A percentile compares a stretch with the other conserved stretches of the same genome.
Evolutionary conservation across 768 basidiomycete genomes (phyloP).

Genomic region (Lanmaoa pseudosensibilis): DNA sequence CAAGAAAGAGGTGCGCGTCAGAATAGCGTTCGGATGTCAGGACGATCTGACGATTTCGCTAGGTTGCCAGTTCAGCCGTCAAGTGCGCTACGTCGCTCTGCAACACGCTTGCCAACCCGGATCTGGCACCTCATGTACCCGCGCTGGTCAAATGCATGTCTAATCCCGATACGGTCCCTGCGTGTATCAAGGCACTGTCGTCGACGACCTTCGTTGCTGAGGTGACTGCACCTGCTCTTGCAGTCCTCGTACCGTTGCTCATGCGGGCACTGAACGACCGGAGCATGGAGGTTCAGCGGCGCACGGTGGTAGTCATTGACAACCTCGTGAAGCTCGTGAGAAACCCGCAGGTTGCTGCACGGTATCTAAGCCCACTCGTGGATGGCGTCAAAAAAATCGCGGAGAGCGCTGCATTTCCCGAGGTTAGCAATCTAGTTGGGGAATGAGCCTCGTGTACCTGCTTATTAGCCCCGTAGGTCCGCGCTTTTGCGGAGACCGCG

Average conservation of each 20-base stretch:
- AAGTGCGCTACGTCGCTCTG: constrained; percentile 92
- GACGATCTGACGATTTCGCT: constrained; percentile 9
- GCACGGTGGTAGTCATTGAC: constrained; percentile 91
- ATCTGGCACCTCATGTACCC: constrained; percentile 86
- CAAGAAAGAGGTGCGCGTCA: constrained; percentile 71
- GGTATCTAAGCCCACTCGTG: constrained; percentile 82
- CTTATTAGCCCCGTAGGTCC: constrained; percentile 51
- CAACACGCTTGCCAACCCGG: constrained; percentile 88
- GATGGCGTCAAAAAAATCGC: constrained; percentile 91
- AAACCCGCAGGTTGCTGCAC: constrained; percentile 84
- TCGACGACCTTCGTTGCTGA: constrained; percentile 97
- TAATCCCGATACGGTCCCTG: constrained; percentile 81
- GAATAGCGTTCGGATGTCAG: constrained; percentile 14
- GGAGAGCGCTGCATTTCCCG: constrained; percentile 91
- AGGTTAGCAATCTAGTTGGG: constrained; percentile 47
- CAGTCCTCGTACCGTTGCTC: constrained; percentile 90
- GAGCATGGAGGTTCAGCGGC: constrained; percentile 94
- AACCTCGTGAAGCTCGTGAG: constrained; percentile 98
- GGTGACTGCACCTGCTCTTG: constrained; percentile 93
- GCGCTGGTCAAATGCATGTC: constrained; percentile 94
- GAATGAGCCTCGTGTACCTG: constrained; percentile 8
- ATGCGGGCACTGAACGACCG: constrained; percentile 90
- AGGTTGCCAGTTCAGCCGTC: constrained; percentile 84
- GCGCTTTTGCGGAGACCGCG: constrained; percentile 88
- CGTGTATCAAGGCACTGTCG: constrained; percentile 93